These are phyloP conservation scores for Samsoniella hepiali DNA, from an alignment of 2,329 filamentous ascomycete species.

Conservation along the genomic window DNA sequence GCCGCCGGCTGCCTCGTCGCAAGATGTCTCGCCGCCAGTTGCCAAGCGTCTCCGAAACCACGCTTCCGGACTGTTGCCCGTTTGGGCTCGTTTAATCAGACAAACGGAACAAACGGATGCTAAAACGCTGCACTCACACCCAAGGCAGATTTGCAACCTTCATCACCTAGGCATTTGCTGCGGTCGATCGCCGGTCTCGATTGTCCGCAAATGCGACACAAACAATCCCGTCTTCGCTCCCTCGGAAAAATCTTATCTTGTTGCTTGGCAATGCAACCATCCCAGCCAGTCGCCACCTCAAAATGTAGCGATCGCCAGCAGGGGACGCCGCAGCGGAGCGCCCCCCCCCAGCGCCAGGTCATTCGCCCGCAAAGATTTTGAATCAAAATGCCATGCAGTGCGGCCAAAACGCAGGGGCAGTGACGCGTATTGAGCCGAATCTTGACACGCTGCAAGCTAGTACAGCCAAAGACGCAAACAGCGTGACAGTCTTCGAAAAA, in stretches of 20 bases:
- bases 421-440: neutral
- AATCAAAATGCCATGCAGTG: neutral
- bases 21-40: neutral
- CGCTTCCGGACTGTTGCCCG: neutral
- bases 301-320: neutral
- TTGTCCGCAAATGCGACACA: neutral
- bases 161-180: neutral
- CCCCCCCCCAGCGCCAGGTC: neutral
- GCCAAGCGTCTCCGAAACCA: slow-evolving; percentile 1
- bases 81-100: neutral
- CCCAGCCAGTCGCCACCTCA: neutral
- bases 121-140: neutral
- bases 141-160: neutral
- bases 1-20: too few species aligned
- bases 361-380: neutral
- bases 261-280: neutral
- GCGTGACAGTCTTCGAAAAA: neutral
- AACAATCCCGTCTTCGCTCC: slow-evolving; percentile 5
- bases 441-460: neutral
- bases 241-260: neutral
- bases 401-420: neutral
- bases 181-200: neutral
- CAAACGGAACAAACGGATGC: neutral
- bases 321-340: neutral
- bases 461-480: neutral